phyloP scores from a whole-genome alignment of 2,329 filamentous ascomycete genomes.

The Zasmidium angulare region DNA sequence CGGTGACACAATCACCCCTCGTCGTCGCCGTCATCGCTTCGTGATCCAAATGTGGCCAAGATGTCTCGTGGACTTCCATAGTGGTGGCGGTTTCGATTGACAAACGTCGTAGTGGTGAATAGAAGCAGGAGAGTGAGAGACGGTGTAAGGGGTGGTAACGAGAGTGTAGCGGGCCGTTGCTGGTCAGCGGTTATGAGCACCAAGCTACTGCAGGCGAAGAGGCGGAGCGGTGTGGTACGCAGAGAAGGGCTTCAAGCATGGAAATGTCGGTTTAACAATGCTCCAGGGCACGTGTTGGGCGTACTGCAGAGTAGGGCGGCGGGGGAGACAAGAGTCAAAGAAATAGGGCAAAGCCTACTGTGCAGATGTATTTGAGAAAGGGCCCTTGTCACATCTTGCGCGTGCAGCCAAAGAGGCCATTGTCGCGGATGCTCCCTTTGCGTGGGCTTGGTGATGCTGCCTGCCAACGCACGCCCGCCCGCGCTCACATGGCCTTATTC shows the following conservation, averaged over 20 bases:
- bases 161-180: too few species aligned
- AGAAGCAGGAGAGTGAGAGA: neutral
- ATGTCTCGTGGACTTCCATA: conserved; percentile 18
- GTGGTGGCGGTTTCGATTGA: conserved; percentile 4
- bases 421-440: conserved; percentile 29
- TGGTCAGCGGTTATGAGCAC: conserved; percentile 16
- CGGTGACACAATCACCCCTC: conserved; percentile 20
- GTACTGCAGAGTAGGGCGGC: conserved; percentile 8
- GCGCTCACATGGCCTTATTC: conserved; percentile 25
- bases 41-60: conserved; percentile 15
- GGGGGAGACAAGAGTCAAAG: conserved; percentile 10
- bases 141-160: conserved; percentile 1
- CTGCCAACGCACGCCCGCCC: conserved; percentile 29
- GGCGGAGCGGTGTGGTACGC: conserved; percentile 27
- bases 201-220: conserved; percentile 12
- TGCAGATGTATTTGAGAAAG: conserved; percentile 26
- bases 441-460: conserved; percentile 23
- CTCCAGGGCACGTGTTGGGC: conserved; percentile 14
- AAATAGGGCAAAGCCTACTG: conserved; percentile 22
- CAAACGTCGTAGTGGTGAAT: conserved; percentile 3
- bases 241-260: conserved; percentile 16
- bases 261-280: conserved; percentile 18
- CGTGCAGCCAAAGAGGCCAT: conserved; percentile 25
- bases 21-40: conserved; percentile 15
- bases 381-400: conserved; percentile 24